Evolutionary conservation across 2,329 filamentous ascomycete genomes (phyloP).

Genomic region (Niveomyces coronatus): DNA sequence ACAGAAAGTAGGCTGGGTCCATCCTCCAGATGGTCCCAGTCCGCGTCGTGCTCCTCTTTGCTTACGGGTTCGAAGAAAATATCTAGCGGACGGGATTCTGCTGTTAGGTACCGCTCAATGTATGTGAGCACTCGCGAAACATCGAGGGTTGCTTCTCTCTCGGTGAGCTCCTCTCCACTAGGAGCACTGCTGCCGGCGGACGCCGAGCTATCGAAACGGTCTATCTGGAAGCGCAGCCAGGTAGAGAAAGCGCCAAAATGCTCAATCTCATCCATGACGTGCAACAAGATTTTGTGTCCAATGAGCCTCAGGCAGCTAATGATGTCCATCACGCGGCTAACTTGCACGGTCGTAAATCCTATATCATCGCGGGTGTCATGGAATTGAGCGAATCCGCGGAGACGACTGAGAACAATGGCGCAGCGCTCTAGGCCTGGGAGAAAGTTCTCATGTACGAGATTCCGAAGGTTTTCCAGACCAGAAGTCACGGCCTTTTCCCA

Average conservation of each 20-base stretch:
- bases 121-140: constrained; percentile 65
- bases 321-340: constrained; percentile 58
- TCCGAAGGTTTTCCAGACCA: constrained; percentile 67
- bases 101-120: constrained; percentile 58
- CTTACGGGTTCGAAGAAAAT: constrained; percentile 45
- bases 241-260: constrained; percentile 69
- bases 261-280: constrained; percentile 65
- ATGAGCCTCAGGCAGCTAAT: constrained; percentile 67
- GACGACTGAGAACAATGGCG: constrained; percentile 67
- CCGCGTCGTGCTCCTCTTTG: constrained; percentile 39
- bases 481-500: constrained; percentile 84
- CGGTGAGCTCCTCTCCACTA: constrained; percentile 69
- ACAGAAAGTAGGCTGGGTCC: constrained; percentile 36
- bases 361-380: constrained; percentile 56
- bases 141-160: constrained; percentile 69
- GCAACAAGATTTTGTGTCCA: constrained; percentile 60
- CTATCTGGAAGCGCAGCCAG: constrained; percentile 79
- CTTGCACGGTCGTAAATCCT: constrained; percentile 53
- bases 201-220: constrained; percentile 57
- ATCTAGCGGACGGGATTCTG: constrained; percentile 55
- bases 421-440: constrained; percentile 80
- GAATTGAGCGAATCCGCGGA: constrained; percentile 76
- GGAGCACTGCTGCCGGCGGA: too few species aligned
- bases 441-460: constrained; percentile 76
- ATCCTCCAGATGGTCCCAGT: constrained; percentile 33